Conservation (phyloP, 2,329 filamentous ascomycete genomes). For the Penicillium crustosum region DNA sequence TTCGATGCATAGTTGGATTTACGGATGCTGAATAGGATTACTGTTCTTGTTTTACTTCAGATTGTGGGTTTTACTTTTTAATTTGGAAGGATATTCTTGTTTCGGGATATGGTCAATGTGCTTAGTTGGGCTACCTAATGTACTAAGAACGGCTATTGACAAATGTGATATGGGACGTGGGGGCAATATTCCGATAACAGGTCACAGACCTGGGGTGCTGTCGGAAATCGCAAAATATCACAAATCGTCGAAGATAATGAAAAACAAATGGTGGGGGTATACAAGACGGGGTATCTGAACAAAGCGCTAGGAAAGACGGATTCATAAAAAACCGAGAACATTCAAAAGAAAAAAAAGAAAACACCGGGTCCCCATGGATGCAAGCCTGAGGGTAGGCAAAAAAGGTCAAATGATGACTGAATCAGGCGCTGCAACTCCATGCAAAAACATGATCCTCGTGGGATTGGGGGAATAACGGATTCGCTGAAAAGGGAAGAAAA, state of each 20-base stretch:
- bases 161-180: constrained; percentile 8
- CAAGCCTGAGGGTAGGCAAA: constrained; percentile 8
- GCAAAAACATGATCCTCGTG: neutral
- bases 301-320: constrained; percentile 19
- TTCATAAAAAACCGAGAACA: constrained; percentile 14
- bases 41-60: neutral
- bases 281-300: constrained; percentile 21
- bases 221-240: neutral
- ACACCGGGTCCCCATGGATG: constrained; percentile 21
- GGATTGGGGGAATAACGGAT: neutral
- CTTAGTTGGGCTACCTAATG: constrained; percentile 9
- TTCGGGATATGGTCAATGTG: neutral
- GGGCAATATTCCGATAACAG: neutral
- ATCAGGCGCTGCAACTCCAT: constrained; percentile 9
- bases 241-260: constrained; percentile 1
- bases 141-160: constrained; percentile 6
- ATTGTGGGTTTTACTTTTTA: neutral
- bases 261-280: constrained; percentile 11
- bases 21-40: neutral
- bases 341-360: constrained; percentile 1
- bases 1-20: neutral
- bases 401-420: constrained; percentile 6
- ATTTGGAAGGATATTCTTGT: neutral
- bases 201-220: constrained; percentile 1
- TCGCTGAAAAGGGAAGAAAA: constrained; percentile 5